phyloP scores from a whole-genome alignment of 192 early-diverging fungal genomes.

The Neocallimastix lanati region DNA sequence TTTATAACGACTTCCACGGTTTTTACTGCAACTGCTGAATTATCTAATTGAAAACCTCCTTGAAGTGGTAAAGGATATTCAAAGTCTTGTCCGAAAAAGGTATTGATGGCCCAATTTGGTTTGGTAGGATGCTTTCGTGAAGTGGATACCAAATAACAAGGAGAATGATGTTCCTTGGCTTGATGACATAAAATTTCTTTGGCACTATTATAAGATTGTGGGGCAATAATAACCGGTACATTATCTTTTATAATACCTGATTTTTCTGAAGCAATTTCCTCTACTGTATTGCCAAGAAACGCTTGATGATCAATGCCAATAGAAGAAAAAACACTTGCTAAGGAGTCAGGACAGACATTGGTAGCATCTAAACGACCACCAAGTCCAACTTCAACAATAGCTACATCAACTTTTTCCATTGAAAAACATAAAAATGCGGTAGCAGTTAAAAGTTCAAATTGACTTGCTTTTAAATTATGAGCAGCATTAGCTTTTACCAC shows the following conservation, averaged over 20 bases:
- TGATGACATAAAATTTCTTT: conserved; percentile 9
- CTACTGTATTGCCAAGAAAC: conserved; percentile 44
- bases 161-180: conserved; percentile 4
- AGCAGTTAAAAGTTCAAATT: conserved; percentile 56
- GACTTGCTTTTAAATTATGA: conserved; percentile 19
- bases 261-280: conserved; percentile 56
- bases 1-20: background rate
- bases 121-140: background rate
- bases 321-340: conserved; percentile 35
- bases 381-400: conserved; percentile 68
- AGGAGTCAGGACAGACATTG: conserved; percentile 42
- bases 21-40: conserved; percentile 21
- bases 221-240: conserved; percentile 16
- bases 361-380: conserved; percentile 67
- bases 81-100: background rate
- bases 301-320: conserved; percentile 60
- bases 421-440: conserved; percentile 38
- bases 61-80: conserved; percentile 34
- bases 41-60: conserved; percentile 64
- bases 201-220: conserved; percentile 26
- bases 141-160: background rate
- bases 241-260: conserved; percentile 49
- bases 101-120: background rate
- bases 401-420: conserved; percentile 38
- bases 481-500: conserved; percentile 18